phyloP scores from a whole-genome alignment of 2,329 filamentous ascomycete genomes.

The Colletotrichum eremochloae region DNA sequence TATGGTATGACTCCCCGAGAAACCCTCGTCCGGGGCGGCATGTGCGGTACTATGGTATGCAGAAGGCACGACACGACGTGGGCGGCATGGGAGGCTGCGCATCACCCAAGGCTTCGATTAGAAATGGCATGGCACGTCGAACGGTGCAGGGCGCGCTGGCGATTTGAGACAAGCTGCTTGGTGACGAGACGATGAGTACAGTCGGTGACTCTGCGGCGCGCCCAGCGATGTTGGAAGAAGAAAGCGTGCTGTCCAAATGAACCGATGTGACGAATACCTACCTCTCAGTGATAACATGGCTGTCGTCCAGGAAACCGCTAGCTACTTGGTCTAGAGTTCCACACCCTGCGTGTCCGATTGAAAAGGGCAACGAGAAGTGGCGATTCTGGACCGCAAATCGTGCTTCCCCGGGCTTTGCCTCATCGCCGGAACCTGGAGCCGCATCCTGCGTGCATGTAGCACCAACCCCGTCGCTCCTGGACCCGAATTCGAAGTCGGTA shows the following conservation, averaged over 20 bases:
- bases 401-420: conserved; percentile 5
- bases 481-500: conserved; percentile 1
- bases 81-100: neutral
- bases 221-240: conserved; percentile 4
- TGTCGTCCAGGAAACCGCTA: neutral
- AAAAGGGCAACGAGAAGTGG: conserved; percentile 1
- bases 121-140: neutral
- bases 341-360: neutral
- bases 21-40: neutral
- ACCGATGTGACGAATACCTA: neutral
- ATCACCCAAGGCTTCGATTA: neutral
- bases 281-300: neutral
- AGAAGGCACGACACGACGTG: neutral
- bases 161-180: neutral
- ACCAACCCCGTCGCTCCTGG: conserved; percentile 1
- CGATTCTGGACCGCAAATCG: neutral
- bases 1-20: neutral
- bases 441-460: neutral
- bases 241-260: conserved; percentile 1
- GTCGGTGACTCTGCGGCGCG: conserved; percentile 2
- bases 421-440: conserved; percentile 8
- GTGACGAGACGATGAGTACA: conserved; percentile 10
- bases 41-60: neutral
- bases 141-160: neutral
- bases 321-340: neutral